Conservation (phyloP, 2,329 filamentous ascomycete species). For the Cordyceps cicadae region DNA sequence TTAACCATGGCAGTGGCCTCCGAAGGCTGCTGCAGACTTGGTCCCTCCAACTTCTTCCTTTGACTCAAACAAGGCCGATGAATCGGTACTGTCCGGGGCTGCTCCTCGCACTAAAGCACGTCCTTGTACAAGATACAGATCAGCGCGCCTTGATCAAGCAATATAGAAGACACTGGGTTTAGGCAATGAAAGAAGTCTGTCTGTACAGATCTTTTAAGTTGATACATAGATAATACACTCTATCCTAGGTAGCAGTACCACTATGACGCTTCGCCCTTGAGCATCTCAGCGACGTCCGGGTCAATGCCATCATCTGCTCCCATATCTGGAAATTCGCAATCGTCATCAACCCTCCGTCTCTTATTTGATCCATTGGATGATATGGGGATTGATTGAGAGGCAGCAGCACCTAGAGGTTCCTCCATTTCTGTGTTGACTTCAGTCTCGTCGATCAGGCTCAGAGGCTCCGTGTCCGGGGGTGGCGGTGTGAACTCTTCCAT, state of each 20-base stretch:
- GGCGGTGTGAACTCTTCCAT: constrained; percentile 19
- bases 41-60: background rate
- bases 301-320: constrained; percentile 48
- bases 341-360: constrained; percentile 44
- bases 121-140: background rate
- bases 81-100: no score
- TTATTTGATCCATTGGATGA: constrained; percentile 48
- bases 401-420: constrained; percentile 3
- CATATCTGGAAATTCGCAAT: constrained; percentile 45
- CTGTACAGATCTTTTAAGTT: background rate
- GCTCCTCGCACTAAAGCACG: background rate
- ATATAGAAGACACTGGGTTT: background rate
- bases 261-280: constrained; percentile 28
- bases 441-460: constrained; percentile 15
- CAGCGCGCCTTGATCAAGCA: background rate
- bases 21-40: background rate
- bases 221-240: constrained; percentile 3
- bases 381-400: constrained; percentile 40
- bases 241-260: background rate
- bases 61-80: no score
- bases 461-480: constrained; percentile 15
- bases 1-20: no score
- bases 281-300: constrained; percentile 47
- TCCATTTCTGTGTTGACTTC: constrained; percentile 15
- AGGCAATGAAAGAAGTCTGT: background rate